Percentiles rank a stretch among this genome's conserved stretches.
These are phyloP conservation scores for Apiospora pterosperma DNA, from an alignment of 2,329 filamentous ascomycete species.

Conservation along the genomic window DNA sequence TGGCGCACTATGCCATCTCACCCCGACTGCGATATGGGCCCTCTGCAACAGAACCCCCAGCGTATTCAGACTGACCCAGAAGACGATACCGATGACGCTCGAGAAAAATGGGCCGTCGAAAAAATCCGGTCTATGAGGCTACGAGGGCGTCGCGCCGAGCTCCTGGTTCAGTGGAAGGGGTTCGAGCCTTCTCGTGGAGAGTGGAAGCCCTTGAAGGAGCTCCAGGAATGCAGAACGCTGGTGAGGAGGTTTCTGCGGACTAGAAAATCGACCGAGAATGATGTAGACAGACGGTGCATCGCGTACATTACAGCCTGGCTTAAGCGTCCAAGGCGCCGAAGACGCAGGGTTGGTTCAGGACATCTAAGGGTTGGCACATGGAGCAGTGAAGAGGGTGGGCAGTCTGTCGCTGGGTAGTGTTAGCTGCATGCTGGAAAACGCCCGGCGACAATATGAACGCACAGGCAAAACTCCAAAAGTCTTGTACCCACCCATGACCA, in stretches of 20 bases:
- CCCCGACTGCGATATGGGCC: no score
- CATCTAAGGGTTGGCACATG: not conserved
- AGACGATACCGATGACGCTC: not conserved
- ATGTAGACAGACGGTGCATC: not conserved
- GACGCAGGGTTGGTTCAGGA: not conserved
- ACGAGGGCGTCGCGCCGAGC: not conserved
- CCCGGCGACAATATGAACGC: no score
- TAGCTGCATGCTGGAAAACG: not conserved
- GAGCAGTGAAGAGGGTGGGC: not conserved
- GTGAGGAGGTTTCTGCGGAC: not conserved
- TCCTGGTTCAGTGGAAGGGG: not conserved
- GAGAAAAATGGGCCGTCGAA: not conserved
- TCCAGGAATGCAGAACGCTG: not conserved
- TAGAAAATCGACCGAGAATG: not conserved
- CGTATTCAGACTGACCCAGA: not conserved
- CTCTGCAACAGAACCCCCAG: no score
- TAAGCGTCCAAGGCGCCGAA: not conserved
- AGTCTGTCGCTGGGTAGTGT: not conserved
- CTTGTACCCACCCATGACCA: no score
- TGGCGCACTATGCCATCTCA: no score
- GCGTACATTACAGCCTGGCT: not conserved
- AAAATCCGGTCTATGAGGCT: not conserved
- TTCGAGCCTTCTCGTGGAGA: not conserved
- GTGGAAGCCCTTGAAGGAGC: not conserved
- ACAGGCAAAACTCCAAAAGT: no score